Evolutionary conservation across 2,329 filamentous ascomycete genomes (phyloP).

Genomic region (Phyllosticta citribraziliensis): DNA sequence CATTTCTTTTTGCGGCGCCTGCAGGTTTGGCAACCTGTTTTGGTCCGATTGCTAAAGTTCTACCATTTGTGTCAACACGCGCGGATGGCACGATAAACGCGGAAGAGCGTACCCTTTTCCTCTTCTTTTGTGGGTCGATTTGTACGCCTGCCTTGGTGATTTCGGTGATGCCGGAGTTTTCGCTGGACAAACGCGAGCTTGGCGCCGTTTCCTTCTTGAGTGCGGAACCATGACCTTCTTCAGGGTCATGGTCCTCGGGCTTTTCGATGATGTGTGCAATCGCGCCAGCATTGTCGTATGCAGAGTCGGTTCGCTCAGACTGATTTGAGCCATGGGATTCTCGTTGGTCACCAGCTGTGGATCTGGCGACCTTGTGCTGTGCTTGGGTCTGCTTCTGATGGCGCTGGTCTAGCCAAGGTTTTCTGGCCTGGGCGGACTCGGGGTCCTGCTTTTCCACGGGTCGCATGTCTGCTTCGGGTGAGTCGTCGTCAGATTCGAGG

Average conservation of each 20-base stretch:
- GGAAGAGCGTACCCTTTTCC: conserved; percentile 26
- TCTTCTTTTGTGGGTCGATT: conserved; percentile 34
- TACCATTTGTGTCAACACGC: neutral
- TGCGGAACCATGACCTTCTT: neutral
- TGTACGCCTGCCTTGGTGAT: conserved; percentile 34
- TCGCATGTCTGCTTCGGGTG: neutral
- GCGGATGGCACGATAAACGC: neutral
- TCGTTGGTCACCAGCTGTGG: neutral
- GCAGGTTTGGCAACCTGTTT: conserved; percentile 91
- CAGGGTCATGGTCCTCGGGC: neutral
- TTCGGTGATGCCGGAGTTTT: conserved; percentile 22
- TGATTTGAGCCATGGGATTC: neutral
- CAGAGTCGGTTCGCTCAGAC: neutral
- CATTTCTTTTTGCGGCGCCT: conserved; percentile 94
- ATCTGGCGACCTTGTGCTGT: neutral
- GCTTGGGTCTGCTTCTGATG: neutral
- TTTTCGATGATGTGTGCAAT: neutral
- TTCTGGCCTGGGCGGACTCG: neutral
- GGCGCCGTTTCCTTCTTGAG: neutral
- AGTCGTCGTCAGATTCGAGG: neutral
- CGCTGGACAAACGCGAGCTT: conserved; percentile 11
- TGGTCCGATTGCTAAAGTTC: conserved; percentile 61
- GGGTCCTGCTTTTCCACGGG: neutral
- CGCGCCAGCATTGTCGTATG: neutral
- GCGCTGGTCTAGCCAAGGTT: neutral